phyloP scores from a whole-genome alignment of 1,139 yeast genomes.

The Yamadazyma oceani region DNA sequence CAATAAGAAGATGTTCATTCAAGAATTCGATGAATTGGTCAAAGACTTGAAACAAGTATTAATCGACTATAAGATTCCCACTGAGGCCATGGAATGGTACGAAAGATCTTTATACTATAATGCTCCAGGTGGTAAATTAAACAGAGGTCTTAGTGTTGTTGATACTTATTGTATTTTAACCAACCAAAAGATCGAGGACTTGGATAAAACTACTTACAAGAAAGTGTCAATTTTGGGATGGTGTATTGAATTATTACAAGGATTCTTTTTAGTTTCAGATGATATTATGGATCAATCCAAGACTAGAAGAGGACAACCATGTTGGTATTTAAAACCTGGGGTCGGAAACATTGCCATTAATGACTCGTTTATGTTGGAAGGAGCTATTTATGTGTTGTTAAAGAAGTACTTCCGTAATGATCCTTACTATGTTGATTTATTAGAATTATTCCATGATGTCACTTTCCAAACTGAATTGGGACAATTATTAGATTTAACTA shows the following conservation, averaged over 20 bases:
- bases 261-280: constrained; percentile 95
- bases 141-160: constrained; percentile 93
- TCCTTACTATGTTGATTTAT: constrained; percentile 79
- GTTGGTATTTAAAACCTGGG: constrained; percentile 86
- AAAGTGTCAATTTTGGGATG: constrained; percentile 91
- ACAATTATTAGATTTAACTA: constrained; percentile 89
- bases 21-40: constrained; percentile 75
- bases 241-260: constrained; percentile 94
- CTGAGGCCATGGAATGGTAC: constrained; percentile 88
- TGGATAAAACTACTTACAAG: constrained; percentile 68
- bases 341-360: constrained; percentile 95
- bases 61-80: constrained; percentile 74
- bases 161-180: constrained; percentile 87
- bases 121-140: constrained; percentile 95
- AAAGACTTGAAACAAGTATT: constrained; percentile 69
- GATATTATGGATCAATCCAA: constrained; percentile 98
- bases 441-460: constrained; percentile 91
- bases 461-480: constrained; percentile 98
- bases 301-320: constrained; percentile 98
- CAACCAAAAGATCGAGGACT: constrained; percentile 56
- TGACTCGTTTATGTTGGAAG: constrained; percentile 96
- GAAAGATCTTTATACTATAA: constrained; percentile 73
- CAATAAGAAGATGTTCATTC: constrained; percentile 54
- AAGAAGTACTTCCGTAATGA: constrained; percentile 87
- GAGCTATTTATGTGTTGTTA: constrained; percentile 84